Evolutionary conservation across 2,329 filamentous ascomycete species (phyloP).

Genomic region (Hansfordia pulvinata): DNA sequence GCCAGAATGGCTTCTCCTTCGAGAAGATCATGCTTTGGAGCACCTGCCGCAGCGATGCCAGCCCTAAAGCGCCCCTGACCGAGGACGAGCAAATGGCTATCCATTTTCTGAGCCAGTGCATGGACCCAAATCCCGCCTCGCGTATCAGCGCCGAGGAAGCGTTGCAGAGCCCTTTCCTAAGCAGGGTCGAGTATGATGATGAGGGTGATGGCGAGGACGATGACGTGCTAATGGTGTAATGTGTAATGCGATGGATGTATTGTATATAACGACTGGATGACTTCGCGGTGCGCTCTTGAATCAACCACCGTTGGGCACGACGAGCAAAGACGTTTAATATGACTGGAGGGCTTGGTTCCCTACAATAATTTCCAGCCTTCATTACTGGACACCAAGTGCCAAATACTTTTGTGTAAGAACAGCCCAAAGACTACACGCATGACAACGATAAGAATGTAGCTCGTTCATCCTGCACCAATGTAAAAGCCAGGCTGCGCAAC

Average conservation of each 20-base stretch:
- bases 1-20: slow-evolving; percentile 69
- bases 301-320: no score
- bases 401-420: no score
- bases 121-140: slow-evolving; percentile 63
- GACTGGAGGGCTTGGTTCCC: no score
- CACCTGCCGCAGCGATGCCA: slow-evolving; percentile 58
- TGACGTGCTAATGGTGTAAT: slow-evolving; percentile 34
- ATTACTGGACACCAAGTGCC: no score
- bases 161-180: slow-evolving; percentile 57
- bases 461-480: no score
- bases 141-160: slow-evolving; percentile 66
- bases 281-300: background rate
- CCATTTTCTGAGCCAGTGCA: slow-evolving; percentile 55
- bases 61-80: slow-evolving; percentile 39
- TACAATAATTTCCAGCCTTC: no score
- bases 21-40: slow-evolving; percentile 96
- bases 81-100: slow-evolving; percentile 61
- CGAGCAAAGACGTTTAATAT: no score
- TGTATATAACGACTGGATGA: background rate
- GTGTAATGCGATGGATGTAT: background rate
- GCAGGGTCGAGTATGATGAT: slow-evolving; percentile 17
- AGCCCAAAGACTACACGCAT: no score
- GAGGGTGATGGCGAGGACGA: slow-evolving; percentile 23
- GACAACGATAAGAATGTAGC: no score
- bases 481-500: no score